phyloP scores from a whole-genome alignment of 345 rosid genomes.

The Salix exigua region DNA sequence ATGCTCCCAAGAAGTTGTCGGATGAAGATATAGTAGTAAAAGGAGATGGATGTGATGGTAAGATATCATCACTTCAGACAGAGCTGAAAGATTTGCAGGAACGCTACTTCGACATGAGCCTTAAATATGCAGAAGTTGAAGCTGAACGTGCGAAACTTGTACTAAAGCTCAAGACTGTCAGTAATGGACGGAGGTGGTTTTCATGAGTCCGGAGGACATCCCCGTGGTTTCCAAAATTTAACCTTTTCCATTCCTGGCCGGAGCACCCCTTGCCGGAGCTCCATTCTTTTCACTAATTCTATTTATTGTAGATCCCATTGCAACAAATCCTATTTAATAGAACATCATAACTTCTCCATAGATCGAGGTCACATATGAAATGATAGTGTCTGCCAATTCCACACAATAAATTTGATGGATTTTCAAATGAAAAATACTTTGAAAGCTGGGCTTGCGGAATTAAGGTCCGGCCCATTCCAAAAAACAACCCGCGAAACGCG shows the following conservation, averaged over 20 bases:
- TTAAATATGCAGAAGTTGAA: constrained; percentile 58
- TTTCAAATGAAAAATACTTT: too few species aligned
- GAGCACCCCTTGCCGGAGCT: too few species aligned
- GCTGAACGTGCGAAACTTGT: constrained; percentile 38
- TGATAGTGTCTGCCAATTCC: too few species aligned
- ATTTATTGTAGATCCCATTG: constrained; percentile 12
- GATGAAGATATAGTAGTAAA: constrained; percentile 10
- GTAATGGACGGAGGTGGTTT: constrained; percentile 27
- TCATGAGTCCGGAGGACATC: constrained; percentile 1
- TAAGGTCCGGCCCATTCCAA: background rate
- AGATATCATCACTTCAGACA: constrained; percentile 22
- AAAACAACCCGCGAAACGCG: background rate
- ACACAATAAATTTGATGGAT: too few species aligned
- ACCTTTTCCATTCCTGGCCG: too few species aligned
- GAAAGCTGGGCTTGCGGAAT: background rate
- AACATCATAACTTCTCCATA: background rate
- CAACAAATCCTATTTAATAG: background rate
- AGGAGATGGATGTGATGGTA: constrained; percentile 4
- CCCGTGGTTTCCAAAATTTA: background rate
- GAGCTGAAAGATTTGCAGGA: constrained; percentile 50
- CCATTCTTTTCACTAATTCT: background rate
- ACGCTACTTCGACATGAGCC: constrained; percentile 54
- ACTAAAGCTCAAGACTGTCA: constrained; percentile 43
- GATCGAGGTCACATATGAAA: background rate
- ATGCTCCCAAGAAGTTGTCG: constrained; percentile 5